Base-by-base conservation (phyloP, 768 basidiomycete species). In the Cantharellus cinnabarinus region DNA sequence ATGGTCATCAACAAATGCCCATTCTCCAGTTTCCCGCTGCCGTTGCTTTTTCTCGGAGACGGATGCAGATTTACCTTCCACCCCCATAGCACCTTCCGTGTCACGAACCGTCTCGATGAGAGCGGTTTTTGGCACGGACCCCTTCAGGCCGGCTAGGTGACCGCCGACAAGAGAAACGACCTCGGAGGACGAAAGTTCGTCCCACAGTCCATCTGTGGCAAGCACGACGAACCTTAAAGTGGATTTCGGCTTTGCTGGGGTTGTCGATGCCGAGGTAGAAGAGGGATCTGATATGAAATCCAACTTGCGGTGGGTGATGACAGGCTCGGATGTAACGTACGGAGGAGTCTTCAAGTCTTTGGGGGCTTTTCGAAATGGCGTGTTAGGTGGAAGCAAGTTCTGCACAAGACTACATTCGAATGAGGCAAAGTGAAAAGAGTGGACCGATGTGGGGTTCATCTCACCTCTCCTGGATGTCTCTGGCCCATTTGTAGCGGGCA, bases 131-230 rank as follows among this genome's bases (percentile, higher is more conserved):
- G 80, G 68, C 15, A 89, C 66, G 20, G 68, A 70, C 48, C 85
- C 85, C 64, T 78, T 79, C 44, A 87, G 68, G 29, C 89, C 85
- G 15, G 77, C 72, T 51, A 94, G 73, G 67, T 89, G 79, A 4
- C 86, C 88, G 10, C 80, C 89, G 14, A 94, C 89, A 38, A 95
- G 79, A 20, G 81, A 76, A 53, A 93, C 89, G 5, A 87, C 87
- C 60, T 93, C 88, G 63, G 88, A 80, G 38, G 88, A 89, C 48
- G 74, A 71, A 52, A 79, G 70, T 56, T 72, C 68, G 66, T 79
- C 73, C 83, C 84, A 89, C 20, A 89, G 74, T 62, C 77, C 77
- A 64, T 95, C 90, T 0, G 90, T 95, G 2, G 90, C 90, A 51
- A 95, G 78, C 52, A 95, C 85, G 58, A 95, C 66, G 70, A 95